phyloP scores from a whole-genome alignment of 2,329 filamentous ascomycete species.

The Triangularia verruculosa region DNA sequence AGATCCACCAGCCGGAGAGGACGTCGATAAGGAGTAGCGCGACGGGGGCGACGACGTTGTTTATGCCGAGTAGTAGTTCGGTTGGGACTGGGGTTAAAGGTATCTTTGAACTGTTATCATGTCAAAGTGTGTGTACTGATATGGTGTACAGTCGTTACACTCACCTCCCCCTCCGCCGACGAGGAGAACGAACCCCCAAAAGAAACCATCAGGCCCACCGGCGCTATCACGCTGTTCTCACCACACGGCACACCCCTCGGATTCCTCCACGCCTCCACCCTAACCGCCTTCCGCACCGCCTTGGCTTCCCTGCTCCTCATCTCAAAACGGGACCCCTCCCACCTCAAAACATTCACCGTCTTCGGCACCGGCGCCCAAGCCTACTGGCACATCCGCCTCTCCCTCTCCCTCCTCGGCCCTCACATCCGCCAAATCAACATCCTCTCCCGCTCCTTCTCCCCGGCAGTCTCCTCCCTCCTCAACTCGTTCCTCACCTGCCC shows the following conservation, averaged over 20 bases:
- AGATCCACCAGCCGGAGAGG: slow-evolving; percentile 55
- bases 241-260: slow-evolving; percentile 61
- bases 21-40: slow-evolving; percentile 46
- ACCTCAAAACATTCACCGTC: slow-evolving; percentile 64
- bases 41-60: slow-evolving; percentile 60
- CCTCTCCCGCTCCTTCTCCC: slow-evolving; percentile 69
- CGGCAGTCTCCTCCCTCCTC: background rate
- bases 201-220: slow-evolving; percentile 49
- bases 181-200: slow-evolving; percentile 29
- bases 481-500: background rate
- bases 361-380: slow-evolving; percentile 90
- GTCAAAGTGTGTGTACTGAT: background rate
- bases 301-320: slow-evolving; percentile 67
- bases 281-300: slow-evolving; percentile 80
- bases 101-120: slow-evolving; percentile 25
- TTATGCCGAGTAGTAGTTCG: slow-evolving; percentile 69
- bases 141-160: background rate
- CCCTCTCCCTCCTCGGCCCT: slow-evolving; percentile 61
- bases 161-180: slow-evolving; percentile 26
- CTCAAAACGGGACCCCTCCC: slow-evolving; percentile 63
- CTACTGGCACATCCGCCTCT: slow-evolving; percentile 85
- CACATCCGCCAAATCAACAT: slow-evolving; percentile 73
- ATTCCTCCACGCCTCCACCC: slow-evolving; percentile 67
- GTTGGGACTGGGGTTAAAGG: slow-evolving; percentile 67
- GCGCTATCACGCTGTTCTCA: slow-evolving; percentile 67